Base-by-base conservation (phyloP, 148 eudicot genomes). In the Polygonum aviculare region DNA sequence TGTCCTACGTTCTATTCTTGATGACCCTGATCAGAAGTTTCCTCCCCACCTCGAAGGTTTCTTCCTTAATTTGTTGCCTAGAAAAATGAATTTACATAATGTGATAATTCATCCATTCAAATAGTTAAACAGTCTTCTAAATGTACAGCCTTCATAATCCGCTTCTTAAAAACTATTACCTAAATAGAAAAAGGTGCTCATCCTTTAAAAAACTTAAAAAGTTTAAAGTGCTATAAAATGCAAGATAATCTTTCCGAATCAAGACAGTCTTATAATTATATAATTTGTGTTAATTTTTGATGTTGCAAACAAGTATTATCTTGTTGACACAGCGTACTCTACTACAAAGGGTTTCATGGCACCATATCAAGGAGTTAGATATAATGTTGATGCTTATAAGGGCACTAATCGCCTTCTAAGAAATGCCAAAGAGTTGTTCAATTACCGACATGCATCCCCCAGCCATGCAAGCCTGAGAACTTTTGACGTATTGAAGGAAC, bases 21-120 rank as follows among this genome's bases (percentile, higher is more conserved):
- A 83, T 60, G 90, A 92, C 78, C 94, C 94, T 12, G 89, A 88
- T 77, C 97, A 92, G 85, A 88, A 92, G 73, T 90, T 92, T 75
- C 97, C 97, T 71, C 83, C 38, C 35, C 82, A 90, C 69, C 94
- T 90, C 7, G 86, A 88, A 87, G 97, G 97, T 90, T 76, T 40
- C 71, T 85, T 76, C 48, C 71, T 69, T 35, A 22, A 55, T 2
- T 10, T 18, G 73, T 72, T 36, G 16, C 10, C 35, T 2, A 33
- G 67, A 15, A 60, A 26, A 60, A 60, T 26, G 67, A 59, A 10
- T 3, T 60, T 36, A 59, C 60, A 54, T 54, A 6, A 54, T n/a
- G 5, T 18, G 21, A 26, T 26, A 26, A 26, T 26, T 26, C 31
- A 26, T 15, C 39, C 11, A 74, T 16, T 60, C 78, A 5, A 15